Evolutionary conservation across 345 rosid genomes (phyloP), one percentile per base, ranked within the genome.

Genomic region (Gossypium mustelinum): DNA sequence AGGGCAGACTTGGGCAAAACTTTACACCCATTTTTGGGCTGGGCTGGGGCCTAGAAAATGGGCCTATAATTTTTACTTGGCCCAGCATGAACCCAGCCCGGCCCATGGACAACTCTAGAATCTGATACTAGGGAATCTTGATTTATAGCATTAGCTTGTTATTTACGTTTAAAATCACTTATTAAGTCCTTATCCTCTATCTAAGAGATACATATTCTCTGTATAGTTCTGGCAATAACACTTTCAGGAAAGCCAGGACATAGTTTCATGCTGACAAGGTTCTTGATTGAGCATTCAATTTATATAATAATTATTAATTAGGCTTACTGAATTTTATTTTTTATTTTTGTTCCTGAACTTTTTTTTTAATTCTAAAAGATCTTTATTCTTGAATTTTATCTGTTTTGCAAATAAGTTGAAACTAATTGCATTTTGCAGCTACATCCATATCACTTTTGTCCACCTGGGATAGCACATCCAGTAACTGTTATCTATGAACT

Each of bases 401-500:
- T 52, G 17, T 52, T 67, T 44, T 43, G 29, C 75, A 63, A 69
- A 47, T 64, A 77, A 73, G 62, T 70, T 18, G 62, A 77, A 52
- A 74, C 57, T 18, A 52, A 48, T 72, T 84, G 63, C 74, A 59
- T 64, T 73, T 83, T 85, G 76, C 94, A 94, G 98, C 75, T 92
- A 70, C 84, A 24, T 44, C 81, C 89, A 0, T 91, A 83, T 83
- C 97, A 92, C 82, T 91, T 89, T 75, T 81, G 68, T 82, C 95
- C 92, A 39, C 89, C 94, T 20, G 94, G 94, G 34, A 48, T 91
- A 25, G 79, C 86, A 80, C 97, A 89, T 83, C 98, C 97, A 68
- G 27, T 94, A 70, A 94, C 92, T 43, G 85, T 84, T 16, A 85
- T 89, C 75, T 94, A 94, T 80, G 94, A 94, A 83, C 97, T 92